Conservation (phyloP, 345 rosid species). For the Murraya paniculata region DNA sequence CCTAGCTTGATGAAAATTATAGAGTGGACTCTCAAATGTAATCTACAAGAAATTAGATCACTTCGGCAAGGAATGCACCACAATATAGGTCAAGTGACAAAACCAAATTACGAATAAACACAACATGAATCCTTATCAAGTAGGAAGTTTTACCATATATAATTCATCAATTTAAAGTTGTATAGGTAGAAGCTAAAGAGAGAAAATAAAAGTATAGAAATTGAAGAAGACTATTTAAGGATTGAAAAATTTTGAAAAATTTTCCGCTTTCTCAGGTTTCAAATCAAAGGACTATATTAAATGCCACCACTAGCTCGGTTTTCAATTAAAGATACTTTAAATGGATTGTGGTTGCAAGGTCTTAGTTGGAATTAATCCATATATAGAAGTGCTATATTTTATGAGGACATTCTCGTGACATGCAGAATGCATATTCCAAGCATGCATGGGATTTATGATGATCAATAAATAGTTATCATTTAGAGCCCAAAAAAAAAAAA, state of each 20-base stretch:
- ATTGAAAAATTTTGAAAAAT: neutral
- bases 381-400: neutral
- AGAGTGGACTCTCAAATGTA: neutral
- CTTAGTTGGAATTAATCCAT: neutral
- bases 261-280: neutral
- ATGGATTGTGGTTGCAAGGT: neutral
- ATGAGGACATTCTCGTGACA: neutral
- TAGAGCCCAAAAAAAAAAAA: too few species aligned
- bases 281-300: neutral
- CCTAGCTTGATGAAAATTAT: too few species aligned
- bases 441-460: neutral
- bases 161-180: neutral
- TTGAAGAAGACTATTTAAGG: neutral
- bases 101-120: neutral
- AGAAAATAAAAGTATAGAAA: neutral
- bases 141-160: neutral
- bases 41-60: neutral
- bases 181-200: neutral
- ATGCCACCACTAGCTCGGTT: neutral
- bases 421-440: neutral
- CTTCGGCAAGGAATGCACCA: neutral
- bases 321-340: neutral
- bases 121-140: neutral
- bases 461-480: too few species aligned
- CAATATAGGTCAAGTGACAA: neutral